phyloP scores from a whole-genome alignment of 768 basidiomycete species.

The Peribolospora kevripleyi region DNA sequence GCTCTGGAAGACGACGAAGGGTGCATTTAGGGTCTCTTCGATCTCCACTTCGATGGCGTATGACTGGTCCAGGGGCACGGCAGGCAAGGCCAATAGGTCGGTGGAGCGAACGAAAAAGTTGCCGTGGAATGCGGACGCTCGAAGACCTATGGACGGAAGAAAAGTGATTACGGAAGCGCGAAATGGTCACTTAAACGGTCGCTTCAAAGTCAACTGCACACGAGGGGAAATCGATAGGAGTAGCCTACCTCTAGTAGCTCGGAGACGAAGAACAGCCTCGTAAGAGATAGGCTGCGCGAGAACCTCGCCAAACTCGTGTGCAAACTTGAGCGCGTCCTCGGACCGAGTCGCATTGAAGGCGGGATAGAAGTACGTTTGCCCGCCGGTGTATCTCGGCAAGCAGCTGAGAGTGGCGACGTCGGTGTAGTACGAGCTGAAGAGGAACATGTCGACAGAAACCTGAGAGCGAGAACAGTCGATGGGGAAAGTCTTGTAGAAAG shows the following conservation, averaged over 20 bases:
- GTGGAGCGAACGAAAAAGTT: slow-evolving; percentile 98
- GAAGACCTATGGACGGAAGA: slow-evolving; percentile 33
- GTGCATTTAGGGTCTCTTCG: slow-evolving; percentile 71
- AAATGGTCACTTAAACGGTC: neutral
- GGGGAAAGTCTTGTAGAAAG: slow-evolving; percentile 95
- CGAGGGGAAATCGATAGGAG: neutral
- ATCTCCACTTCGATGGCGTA: slow-evolving; percentile 90
- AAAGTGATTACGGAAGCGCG: neutral
- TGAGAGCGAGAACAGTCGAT: slow-evolving; percentile 95
- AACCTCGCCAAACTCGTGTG: slow-evolving; percentile 85
- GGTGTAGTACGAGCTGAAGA: slow-evolving; percentile 78
- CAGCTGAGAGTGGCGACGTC: slow-evolving; percentile 83
- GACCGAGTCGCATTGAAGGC: slow-evolving; percentile 84
- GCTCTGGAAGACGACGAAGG: slow-evolving; percentile 83
- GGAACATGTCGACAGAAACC: slow-evolving; percentile 97
- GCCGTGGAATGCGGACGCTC: slow-evolving; percentile 94
- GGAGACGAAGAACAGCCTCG: slow-evolving; percentile 92
- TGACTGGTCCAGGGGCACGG: slow-evolving; percentile 86
- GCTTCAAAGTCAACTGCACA: neutral
- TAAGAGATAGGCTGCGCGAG: slow-evolving; percentile 82
- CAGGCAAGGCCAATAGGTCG: slow-evolving; percentile 81
- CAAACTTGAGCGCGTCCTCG: slow-evolving; percentile 95
- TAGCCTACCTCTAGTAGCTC: slow-evolving; percentile 63
- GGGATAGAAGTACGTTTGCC: slow-evolving; percentile 94
- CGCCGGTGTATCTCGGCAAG: slow-evolving; percentile 88